phyloP scores from a whole-genome alignment of 768 basidiomycete genomes.

The Chalciporus sphaerocephalus region DNA sequence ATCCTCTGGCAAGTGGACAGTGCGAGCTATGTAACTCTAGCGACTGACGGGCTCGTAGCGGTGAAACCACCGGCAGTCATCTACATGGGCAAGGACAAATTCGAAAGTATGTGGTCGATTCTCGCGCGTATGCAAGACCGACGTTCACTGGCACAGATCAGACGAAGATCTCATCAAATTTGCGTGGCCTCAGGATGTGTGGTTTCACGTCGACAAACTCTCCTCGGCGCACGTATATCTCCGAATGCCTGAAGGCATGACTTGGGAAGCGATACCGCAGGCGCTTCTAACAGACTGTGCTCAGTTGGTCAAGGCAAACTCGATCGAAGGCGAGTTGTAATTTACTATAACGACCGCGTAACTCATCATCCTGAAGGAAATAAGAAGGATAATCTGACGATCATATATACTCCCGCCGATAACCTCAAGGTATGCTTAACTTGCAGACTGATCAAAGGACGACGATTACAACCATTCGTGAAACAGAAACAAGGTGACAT shows the following conservation, averaged over 20 bases:
- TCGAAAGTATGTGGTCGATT: slow-evolving; percentile 64
- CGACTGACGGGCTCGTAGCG: slow-evolving; percentile 34
- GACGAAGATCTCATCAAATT: slow-evolving; percentile 96
- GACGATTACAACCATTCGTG: neutral
- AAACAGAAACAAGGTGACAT: slow-evolving; percentile 93
- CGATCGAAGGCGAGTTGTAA: slow-evolving; percentile 67
- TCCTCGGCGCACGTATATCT: slow-evolving; percentile 96
- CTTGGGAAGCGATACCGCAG: slow-evolving; percentile 86
- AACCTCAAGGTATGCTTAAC: slow-evolving; percentile 74
- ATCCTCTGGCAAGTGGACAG: slow-evolving; percentile 38
- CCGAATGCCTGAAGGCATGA: slow-evolving; percentile 76
- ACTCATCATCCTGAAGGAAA: slow-evolving; percentile 56
- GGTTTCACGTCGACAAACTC: slow-evolving; percentile 98
- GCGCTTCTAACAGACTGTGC: slow-evolving; percentile 78
- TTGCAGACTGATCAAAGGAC: neutral
- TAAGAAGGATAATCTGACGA: slow-evolving; percentile 88
- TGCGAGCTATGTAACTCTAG: neutral
- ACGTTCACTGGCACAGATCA: slow-evolving; percentile 35
- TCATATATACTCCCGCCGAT: slow-evolving; percentile 90
- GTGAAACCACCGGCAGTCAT: slow-evolving; percentile 61
- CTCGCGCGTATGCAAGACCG: neutral
- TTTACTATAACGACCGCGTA: neutral
- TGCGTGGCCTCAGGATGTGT: slow-evolving; percentile 82
- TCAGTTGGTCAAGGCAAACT: slow-evolving; percentile 96
- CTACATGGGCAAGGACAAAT: slow-evolving; percentile 97